Evolutionary conservation across 2,329 filamentous ascomycete genomes (phyloP), one percentile per base, ranked within the genome.

Genomic region (Cladophialophora chaetospira): DNA sequence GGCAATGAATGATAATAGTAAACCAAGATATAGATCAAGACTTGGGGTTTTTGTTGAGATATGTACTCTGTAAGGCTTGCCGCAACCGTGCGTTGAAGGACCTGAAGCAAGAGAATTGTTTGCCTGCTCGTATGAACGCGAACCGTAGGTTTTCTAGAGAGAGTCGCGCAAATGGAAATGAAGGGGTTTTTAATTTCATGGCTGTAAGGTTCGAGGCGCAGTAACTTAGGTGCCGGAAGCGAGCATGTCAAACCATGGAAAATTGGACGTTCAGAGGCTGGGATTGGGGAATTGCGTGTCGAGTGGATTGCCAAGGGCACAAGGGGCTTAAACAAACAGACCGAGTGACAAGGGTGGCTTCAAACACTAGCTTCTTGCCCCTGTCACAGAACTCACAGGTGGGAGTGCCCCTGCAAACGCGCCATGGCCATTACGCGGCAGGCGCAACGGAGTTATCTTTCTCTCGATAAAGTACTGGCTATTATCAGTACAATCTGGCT

Each of bases 241-340:
- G 35, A 29, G 35, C 25, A 46, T 28, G 44, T 25, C 54, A 57
- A 51, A 57, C 40, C 46, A 49, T 43, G 42, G 47, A 43, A 60
- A 42, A 59, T 59, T 59, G 46, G 51, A 49, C 46, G 21, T 15
- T 35, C 46, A 38, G 46, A 38, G 4, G 13, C 31, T 25, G 46
- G 31, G 46, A 48, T 47, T 56, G 52, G n/a, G 46, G 31, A 42
- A 48, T 47, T 56, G 52, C 57, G 57, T 44, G 57, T 57, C 40
- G 3, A 11, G 45, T 55, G 54, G 58, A 53, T 61, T 61, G 58
- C 58, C 53, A 61, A 56, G 57, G 57, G n/a, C 54, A 53, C 53
- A 61, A 56, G 58, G 45, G 33, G 36, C 53, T 31, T 31, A 13
- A 35, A 31, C 11, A 45, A 21, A n/a, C n/a, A n/a, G 25, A 26